phyloP scores from a whole-genome alignment of 1,284 basidiomycete genomes.

The Pterulicium gracile region DNA sequence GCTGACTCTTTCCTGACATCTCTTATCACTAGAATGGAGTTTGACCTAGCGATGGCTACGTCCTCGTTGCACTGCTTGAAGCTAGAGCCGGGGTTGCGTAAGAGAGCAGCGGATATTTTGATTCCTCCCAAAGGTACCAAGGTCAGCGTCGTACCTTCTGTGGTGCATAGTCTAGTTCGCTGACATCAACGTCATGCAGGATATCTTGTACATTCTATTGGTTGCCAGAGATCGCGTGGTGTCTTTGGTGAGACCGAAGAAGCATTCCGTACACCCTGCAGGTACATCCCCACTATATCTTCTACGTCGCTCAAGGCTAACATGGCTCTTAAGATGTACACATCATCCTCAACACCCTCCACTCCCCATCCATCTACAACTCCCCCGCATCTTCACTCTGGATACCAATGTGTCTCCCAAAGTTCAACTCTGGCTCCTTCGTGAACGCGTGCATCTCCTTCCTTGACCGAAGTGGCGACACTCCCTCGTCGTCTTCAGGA shows the following conservation, averaged over 20 bases:
- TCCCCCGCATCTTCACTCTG: slow-evolving; percentile 76
- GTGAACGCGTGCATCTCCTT: slow-evolving; percentile 90
- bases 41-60: slow-evolving; percentile 71
- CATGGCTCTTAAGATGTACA: slow-evolving; percentile 58
- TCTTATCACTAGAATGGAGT: slow-evolving; percentile 62
- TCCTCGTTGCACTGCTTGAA: slow-evolving; percentile 77
- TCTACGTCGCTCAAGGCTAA: slow-evolving; percentile 2
- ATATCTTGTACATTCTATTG: slow-evolving; percentile 85
- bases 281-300: slow-evolving; percentile 33
- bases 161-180: slow-evolving; percentile 1
- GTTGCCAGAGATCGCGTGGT: slow-evolving; percentile 74
- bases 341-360: slow-evolving; percentile 74
- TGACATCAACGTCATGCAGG: slow-evolving; percentile 29
- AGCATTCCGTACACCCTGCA: slow-evolving; percentile 91
- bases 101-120: slow-evolving; percentile 64
- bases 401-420: slow-evolving; percentile 93
- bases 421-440: slow-evolving; percentile 86
- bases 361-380: slow-evolving; percentile 58
- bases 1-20: slow-evolving; percentile 71
- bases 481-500: slow-evolving; percentile 14
- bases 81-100: slow-evolving; percentile 58
- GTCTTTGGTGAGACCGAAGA: slow-evolving; percentile 81
- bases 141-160: slow-evolving; percentile 25
- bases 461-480: slow-evolving; percentile 19
- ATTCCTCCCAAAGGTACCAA: slow-evolving; percentile 70